phyloP scores from a whole-genome alignment of 306 rosid species.

The Acacia crassicarpa region DNA sequence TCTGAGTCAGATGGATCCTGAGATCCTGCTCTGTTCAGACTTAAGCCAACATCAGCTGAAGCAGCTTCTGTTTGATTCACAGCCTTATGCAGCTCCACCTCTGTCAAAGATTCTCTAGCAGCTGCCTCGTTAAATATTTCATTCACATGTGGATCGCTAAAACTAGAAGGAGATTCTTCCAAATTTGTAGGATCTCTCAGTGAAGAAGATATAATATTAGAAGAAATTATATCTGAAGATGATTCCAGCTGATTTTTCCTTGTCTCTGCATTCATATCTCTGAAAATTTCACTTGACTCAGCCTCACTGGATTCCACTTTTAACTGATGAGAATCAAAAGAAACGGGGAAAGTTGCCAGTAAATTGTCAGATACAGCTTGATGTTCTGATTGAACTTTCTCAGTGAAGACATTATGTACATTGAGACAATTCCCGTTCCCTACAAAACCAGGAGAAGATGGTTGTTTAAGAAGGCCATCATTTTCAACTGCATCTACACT shows the following conservation, averaged over 20 bases:
- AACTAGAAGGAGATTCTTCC: slow-evolving; percentile 43
- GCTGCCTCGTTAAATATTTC: slow-evolving; percentile 37
- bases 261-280: slow-evolving; percentile 36
- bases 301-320: slow-evolving; percentile 42
- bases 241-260: slow-evolving; percentile 31
- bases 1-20: slow-evolving; percentile 39
- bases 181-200: slow-evolving; percentile 25
- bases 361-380: slow-evolving; percentile 27
- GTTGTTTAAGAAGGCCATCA: slow-evolving; percentile 40
- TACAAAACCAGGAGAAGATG: slow-evolving; percentile 32
- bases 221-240: slow-evolving; percentile 33
- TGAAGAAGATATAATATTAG: slow-evolving; percentile 35
- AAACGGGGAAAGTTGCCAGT: slow-evolving; percentile 38
- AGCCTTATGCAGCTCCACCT: slow-evolving; percentile 30
- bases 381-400: slow-evolving; percentile 35
- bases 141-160: slow-evolving; percentile 34
- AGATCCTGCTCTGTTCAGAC: slow-evolving; percentile 26
- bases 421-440: slow-evolving; percentile 33
- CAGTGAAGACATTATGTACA: slow-evolving; percentile 34
- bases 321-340: slow-evolving; percentile 35
- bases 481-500: slow-evolving; percentile 38
- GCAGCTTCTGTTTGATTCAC: slow-evolving; percentile 38
- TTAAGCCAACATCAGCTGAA: slow-evolving; percentile 35
- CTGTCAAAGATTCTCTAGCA: slow-evolving; percentile 42
- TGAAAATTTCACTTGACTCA: slow-evolving; percentile 39